These are phyloP conservation scores for Rhodotorula glutinis DNA, from an alignment of 1,284 basidiomycete species.

Conservation along the genomic window DNA sequence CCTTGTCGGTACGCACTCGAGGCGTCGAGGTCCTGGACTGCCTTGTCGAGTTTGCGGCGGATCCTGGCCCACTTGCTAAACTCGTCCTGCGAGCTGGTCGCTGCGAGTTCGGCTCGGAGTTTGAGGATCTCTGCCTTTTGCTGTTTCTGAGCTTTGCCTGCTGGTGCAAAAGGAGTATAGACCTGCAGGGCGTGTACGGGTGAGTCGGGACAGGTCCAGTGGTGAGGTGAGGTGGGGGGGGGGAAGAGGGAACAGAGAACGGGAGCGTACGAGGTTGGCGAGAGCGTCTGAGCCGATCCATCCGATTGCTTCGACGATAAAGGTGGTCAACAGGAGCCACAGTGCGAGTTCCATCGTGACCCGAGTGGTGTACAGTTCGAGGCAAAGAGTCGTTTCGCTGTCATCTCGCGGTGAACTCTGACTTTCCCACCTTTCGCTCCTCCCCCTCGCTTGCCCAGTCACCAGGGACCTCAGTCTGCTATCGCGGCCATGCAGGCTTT, in stretches of 20 bases:
- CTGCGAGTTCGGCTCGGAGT: slow-evolving; percentile 78
- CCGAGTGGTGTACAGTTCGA: neutral
- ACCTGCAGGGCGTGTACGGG: neutral
- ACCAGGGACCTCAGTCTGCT: too few species aligned
- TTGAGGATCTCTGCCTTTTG: slow-evolving; percentile 73
- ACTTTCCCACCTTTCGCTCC: neutral
- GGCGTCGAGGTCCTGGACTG: slow-evolving; percentile 86
- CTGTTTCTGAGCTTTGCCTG: slow-evolving; percentile 30
- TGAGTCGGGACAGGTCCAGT: neutral
- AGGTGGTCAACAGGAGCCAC: slow-evolving; percentile 73
- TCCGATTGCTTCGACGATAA: slow-evolving; percentile 73
- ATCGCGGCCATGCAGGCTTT: slow-evolving; percentile 20
- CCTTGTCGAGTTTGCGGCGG: slow-evolving; percentile 85
- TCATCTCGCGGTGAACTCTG: neutral
- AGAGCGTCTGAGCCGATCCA: slow-evolving; percentile 84
- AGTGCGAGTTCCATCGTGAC: slow-evolving; percentile 58
- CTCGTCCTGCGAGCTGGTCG: slow-evolving; percentile 92
- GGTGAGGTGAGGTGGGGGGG: neutral
- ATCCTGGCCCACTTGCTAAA: slow-evolving; percentile 99
- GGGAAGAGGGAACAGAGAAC: slow-evolving; percentile 6
- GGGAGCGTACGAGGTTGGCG: slow-evolving; percentile 64
- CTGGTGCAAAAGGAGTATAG: slow-evolving; percentile 19
- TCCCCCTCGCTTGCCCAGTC: too few species aligned
- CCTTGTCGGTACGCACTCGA: slow-evolving; percentile 53
- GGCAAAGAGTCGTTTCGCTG: neutral